A percentile compares a stretch with the other conserved stretches of the same genome.
Evolutionary conservation across 108 stramenopile genomes (phyloP).

Genomic region (Discostella stelligeroides): DNA sequence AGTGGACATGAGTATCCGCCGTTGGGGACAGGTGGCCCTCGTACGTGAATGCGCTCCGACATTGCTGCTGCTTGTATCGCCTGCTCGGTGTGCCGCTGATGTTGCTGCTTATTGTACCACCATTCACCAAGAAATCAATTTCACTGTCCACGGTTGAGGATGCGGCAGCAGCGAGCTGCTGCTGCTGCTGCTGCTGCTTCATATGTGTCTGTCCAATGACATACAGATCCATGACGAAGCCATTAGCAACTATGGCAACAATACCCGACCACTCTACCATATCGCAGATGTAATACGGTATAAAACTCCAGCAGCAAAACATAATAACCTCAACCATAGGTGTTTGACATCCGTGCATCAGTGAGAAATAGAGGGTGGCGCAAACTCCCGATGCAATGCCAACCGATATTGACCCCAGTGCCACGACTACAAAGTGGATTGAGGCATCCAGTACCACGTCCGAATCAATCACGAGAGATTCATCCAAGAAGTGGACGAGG

Average conservation of each 20-base stretch:
- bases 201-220: constrained; percentile 63
- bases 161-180: no score
- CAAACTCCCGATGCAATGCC: constrained; percentile 53
- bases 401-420: constrained; percentile 60
- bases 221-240: constrained; percentile 88
- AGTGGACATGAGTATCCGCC: constrained; percentile 73
- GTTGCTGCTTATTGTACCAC: constrained; percentile 20
- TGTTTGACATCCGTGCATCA: constrained; percentile 48
- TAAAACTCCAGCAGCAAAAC: constrained; percentile 59
- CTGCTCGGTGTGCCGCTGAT: constrained; percentile 11
- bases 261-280: constrained; percentile 89
- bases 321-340: constrained; percentile 61
- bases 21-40: constrained; percentile 68
- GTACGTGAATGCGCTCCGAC: constrained; percentile 37
- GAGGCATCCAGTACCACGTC: constrained; percentile 64
- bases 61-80: constrained; percentile 19
- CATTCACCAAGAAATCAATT: constrained; percentile 54
- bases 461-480: constrained; percentile 67
- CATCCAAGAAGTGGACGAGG: constrained; percentile 84
- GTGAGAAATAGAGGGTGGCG: constrained; percentile 59
- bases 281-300: constrained; percentile 71
- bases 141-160: constrained; percentile 42
- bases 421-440: constrained; percentile 82
- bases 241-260: constrained; percentile 90
- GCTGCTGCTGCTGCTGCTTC: constrained; percentile 18